Conservation (phyloP, 495 filamentous ascomycete genomes). For the Aspergillus bridgeri region DNA sequence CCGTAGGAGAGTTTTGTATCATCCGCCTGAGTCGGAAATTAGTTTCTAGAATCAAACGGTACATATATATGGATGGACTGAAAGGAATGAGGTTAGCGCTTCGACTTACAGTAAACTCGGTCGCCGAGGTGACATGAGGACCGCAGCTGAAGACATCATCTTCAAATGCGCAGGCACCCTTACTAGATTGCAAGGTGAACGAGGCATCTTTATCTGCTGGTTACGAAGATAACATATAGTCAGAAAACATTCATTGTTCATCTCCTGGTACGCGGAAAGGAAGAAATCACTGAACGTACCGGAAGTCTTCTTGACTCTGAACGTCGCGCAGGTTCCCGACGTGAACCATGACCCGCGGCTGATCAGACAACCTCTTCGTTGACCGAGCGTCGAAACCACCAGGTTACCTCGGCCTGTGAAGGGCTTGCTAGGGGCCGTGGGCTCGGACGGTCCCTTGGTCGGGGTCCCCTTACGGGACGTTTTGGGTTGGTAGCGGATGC, state of each 20-base stretch:
- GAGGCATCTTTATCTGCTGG: constrained; percentile 33
- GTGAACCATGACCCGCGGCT: constrained; percentile 66
- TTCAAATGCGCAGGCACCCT: constrained; percentile 53
- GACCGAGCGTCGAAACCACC: constrained; percentile 50
- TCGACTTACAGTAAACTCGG: constrained; percentile 47
- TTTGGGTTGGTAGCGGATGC: constrained; percentile 70
- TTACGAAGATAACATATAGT: not conserved
- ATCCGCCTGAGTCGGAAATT: constrained; percentile 22
- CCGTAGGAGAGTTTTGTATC: constrained; percentile 46
- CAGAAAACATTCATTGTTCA: no score
- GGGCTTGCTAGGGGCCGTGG: constrained; percentile 41
- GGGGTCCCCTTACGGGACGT: constrained; percentile 31
- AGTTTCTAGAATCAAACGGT: constrained; percentile 13
- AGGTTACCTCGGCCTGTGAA: constrained; percentile 59
- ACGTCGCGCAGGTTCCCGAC: constrained; percentile 67
- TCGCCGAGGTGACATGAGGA: constrained; percentile 35
- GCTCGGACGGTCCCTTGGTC: constrained; percentile 32
- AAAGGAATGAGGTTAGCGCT: not conserved
- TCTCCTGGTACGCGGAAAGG: no score
- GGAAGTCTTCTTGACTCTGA: constrained; percentile 48
- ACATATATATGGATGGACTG: not conserved
- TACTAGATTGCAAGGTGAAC: constrained; percentile 60
- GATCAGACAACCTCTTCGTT: constrained; percentile 65
- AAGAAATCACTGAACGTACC: no score
- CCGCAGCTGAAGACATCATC: constrained; percentile 50